Base-by-base conservation (phyloP, 352 stramenopile species). In the Phytophthora macrochlamydospora region DNA sequence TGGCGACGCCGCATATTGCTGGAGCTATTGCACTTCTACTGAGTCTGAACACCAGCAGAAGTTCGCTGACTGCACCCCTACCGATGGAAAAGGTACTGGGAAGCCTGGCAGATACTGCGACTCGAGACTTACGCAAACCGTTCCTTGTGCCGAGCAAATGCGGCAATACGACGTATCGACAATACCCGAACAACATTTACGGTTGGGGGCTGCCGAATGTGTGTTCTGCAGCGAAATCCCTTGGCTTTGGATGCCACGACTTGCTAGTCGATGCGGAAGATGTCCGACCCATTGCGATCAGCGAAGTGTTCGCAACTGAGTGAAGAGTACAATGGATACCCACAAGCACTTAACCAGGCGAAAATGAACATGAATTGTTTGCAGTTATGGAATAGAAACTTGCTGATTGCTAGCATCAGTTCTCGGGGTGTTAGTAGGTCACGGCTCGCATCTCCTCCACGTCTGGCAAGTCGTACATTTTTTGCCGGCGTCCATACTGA, bases 161-260 rank as follows among this genome's bases (percentile, higher is more conserved):
- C 37, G 84, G 82, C 3, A 85, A 87, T 38, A 91, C 78, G 9
- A 76, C 69, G 2, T 93, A 91, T 59, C 59, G 81, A 42, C 49
- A 83, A 49, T 93, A 80, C 28, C 84, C 84, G 1, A 93, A 93
- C 67, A 93, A 93, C 52, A 90, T 93, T 43, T 93, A 93, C 60
- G 82, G 84, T 8, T 90, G 71, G 63, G 84, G 84, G 0, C 31
- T 93, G 30, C 67, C 61, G 29, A 81, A 93, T 51, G 80, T 89
- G 33, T 89, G 78, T 51, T 53, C 51, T 7, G 83, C 81, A 8
- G 79, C 81, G 8, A 70, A 69, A 2, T 53, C 64, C 2, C 63
- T 89, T 8, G 78, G 77, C 0, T 81, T 85, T 56, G 30, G 32
- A n/a, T 86, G 77, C 46, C 55, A 63, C 11, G 69, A 80, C 29